phyloP scores from a whole-genome alignment of 2,329 filamentous ascomycete species.

The Didymellaceae sp. region DNA sequence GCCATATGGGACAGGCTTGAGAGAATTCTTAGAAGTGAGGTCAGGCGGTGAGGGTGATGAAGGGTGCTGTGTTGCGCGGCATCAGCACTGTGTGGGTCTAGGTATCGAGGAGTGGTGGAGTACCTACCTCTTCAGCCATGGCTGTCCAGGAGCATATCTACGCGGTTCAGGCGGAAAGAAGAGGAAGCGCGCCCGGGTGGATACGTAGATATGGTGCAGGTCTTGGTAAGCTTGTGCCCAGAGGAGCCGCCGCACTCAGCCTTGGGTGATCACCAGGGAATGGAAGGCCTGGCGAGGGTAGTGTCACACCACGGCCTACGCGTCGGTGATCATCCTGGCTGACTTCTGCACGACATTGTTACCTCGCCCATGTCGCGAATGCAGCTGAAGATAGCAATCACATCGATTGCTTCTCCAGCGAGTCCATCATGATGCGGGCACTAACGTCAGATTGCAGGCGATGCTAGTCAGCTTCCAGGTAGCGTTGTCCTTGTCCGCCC shows the following conservation, averaged over 20 bases:
- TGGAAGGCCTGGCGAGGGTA: too few species aligned
- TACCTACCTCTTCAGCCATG: slow-evolving; percentile 27
- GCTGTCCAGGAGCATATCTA: slow-evolving; percentile 14
- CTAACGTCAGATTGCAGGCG: too few species aligned
- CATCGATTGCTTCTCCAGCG: too few species aligned
- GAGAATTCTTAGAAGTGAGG: slow-evolving; percentile 1
- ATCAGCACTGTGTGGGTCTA: not conserved
- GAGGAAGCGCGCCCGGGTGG: slow-evolving; percentile 3
- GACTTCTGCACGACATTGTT: too few species aligned
- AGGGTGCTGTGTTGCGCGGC: not conserved
- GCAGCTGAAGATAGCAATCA: too few species aligned
- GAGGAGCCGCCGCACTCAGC: slow-evolving; percentile 20
- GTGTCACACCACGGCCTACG: too few species aligned
- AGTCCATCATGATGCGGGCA: too few species aligned
- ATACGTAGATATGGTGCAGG: slow-evolving; percentile 11
- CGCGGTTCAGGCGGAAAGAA: not conserved
- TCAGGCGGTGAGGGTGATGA: not conserved
- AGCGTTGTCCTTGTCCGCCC: too few species aligned
- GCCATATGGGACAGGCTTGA: slow-evolving; percentile 22
- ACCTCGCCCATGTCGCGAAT: too few species aligned
- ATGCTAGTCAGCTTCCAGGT: too few species aligned
- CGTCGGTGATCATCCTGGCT: too few species aligned
- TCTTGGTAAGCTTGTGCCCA: slow-evolving; percentile 19
- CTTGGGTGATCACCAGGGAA: too few species aligned
- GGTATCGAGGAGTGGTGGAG: not conserved